phyloP scores from a whole-genome alignment of 306 rosid species.

The Sicyos baderoa region DNA sequence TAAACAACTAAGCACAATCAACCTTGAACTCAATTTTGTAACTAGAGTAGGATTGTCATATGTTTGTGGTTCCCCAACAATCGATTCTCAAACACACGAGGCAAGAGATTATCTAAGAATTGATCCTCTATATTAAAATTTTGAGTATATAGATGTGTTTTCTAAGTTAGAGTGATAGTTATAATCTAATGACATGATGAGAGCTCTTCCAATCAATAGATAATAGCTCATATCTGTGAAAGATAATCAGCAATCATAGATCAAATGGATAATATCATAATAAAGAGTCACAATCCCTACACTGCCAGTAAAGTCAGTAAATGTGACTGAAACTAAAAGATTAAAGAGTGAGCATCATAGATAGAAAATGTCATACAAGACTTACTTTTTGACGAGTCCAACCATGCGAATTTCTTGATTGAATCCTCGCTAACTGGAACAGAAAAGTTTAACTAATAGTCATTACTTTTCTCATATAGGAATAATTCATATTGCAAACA shows the following conservation, averaged over 20 bases:
- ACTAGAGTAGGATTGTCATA: background rate
- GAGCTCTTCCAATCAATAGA: background rate
- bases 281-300: background rate
- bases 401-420: constrained; percentile 50
- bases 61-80: background rate
- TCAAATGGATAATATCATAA: no score
- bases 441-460: constrained; percentile 18
- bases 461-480: background rate
- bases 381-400: constrained; percentile 98
- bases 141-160: background rate
- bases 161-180: background rate
- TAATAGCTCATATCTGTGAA: background rate
- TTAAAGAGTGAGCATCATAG: constrained; percentile 6
- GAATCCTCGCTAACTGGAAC: constrained; percentile 64
- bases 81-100: background rate
- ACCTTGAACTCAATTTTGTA: background rate
- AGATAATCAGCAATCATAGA: background rate
- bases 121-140: background rate
- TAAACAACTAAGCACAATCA: background rate
- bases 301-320: background rate
- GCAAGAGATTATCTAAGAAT: background rate
- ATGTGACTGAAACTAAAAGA: background rate
- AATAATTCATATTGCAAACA: background rate
- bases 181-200: background rate
- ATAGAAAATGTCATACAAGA: background rate